Evolutionary conservation across 2,329 filamentous ascomycete genomes (phyloP).

Genomic region (Microthyrium microscopicum): DNA sequence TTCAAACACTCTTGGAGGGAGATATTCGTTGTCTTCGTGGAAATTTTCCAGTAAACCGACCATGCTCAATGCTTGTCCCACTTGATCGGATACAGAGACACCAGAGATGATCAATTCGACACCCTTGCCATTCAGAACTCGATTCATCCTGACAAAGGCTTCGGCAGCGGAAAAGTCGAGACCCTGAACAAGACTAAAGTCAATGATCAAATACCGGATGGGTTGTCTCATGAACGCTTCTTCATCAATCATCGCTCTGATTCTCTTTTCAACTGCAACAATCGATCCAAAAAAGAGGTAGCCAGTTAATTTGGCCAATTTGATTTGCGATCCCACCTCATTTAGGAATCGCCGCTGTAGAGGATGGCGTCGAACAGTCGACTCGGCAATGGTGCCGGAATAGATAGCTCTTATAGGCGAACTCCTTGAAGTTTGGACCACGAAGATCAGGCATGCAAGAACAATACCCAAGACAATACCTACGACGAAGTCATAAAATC

Average conservation of each 20-base stretch:
- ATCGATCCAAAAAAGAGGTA: conserved; percentile 99
- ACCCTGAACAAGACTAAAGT: conserved; percentile 77
- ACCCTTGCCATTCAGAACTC: conserved; percentile 59
- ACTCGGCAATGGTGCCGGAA: conserved; percentile 73
- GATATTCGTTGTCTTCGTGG: conserved; percentile 37
- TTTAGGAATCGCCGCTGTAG: conserved; percentile 76
- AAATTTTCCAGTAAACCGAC: conserved; percentile 66
- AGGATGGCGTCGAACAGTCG: conserved; percentile 80
- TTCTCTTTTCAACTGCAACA: conserved; percentile 80
- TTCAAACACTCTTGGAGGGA: conserved; percentile 51
- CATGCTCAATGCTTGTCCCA: conserved; percentile 64
- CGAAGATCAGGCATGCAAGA: conserved; percentile 76
- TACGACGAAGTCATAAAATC: conserved; percentile 87
- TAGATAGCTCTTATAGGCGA: conserved; percentile 84
- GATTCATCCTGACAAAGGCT: conserved; percentile 82
- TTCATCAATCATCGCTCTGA: conserved; percentile 67
- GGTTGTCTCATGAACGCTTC: conserved; percentile 61
- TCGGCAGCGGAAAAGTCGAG: conserved; percentile 94
- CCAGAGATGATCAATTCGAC: conserved; percentile 74
- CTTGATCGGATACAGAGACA: conserved; percentile 55
- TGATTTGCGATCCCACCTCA: conserved; percentile 73
- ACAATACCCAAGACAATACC: conserved; percentile 87
- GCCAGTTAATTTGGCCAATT: conserved; percentile 78
- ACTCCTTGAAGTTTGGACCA: conserved; percentile 78
- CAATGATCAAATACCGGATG: conserved; percentile 78